phyloP scores from a whole-genome alignment of 345 rosid genomes.

The Linum lewisii region DNA sequence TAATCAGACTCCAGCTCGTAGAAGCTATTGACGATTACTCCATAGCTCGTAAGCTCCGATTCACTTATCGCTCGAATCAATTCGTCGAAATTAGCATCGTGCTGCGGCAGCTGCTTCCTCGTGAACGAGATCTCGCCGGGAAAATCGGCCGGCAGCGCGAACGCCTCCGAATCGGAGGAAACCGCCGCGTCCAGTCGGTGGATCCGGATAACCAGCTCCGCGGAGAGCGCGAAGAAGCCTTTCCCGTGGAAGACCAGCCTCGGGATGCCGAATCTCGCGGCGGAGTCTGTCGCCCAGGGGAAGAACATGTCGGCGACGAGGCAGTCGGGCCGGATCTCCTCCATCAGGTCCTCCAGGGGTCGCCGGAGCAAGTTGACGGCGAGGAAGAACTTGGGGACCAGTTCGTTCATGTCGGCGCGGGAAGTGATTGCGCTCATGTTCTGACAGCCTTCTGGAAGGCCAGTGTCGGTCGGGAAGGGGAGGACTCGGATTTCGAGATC shows the following conservation, averaged over 20 bases:
- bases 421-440: neutral
- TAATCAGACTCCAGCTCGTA: too few species aligned
- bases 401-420: neutral
- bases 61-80: slow-evolving; percentile 17
- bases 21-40: slow-evolving; percentile 58
- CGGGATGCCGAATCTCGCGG: slow-evolving; percentile 25
- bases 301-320: too few species aligned
- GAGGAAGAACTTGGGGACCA: neutral
- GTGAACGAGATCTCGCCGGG: slow-evolving; percentile 24
- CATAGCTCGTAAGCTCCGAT: slow-evolving; percentile 42
- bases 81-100: slow-evolving; percentile 3
- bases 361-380: slow-evolving; percentile 17
- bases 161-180: slow-evolving; percentile 24
- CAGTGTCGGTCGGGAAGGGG: neutral
- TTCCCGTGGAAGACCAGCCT: slow-evolving; percentile 30
- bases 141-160: slow-evolving; percentile 22
- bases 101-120: slow-evolving; percentile 10
- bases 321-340: too few species aligned
- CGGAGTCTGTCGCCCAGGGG: too few species aligned
- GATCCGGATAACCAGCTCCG: neutral
- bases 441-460: slow-evolving; percentile 14
- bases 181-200: slow-evolving; percentile 17
- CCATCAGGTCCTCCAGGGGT: slow-evolving; percentile 22
- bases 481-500: slow-evolving; percentile 3
- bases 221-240: slow-evolving; percentile 17